Evolutionary conservation across 23 red algal species (phyloP).

Genomic region (Cyanidium caldarium): DNA sequence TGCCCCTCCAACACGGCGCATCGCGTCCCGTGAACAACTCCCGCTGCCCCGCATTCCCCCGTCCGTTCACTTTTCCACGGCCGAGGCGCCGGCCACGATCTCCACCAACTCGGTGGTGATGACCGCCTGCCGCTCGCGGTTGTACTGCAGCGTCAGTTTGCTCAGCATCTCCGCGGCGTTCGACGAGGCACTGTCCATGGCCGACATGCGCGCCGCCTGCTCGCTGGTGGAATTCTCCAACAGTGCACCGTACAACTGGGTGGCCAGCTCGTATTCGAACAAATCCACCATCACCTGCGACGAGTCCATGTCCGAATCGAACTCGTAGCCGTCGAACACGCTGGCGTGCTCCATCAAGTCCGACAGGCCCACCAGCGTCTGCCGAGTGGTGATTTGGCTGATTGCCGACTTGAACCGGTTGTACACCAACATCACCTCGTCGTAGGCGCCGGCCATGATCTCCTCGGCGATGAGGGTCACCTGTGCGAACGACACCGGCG

Average conservation of each 20-base stretch:
- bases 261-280: constrained; percentile 89
- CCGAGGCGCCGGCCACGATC: constrained; percentile 73
- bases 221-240: constrained; percentile 90
- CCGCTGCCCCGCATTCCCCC: too few relatives aligned
- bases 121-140: constrained; percentile 80
- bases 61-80: constrained; percentile 11
- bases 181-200: constrained; percentile 79
- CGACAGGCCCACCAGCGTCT: constrained; percentile 58
- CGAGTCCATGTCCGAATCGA: constrained; percentile 94
- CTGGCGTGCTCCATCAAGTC: constrained; percentile 56
- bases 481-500: constrained; percentile 76
- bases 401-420: constrained; percentile 93
- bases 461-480: constrained; percentile 87
- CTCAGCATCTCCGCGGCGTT: constrained; percentile 86
- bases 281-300: constrained; percentile 84
- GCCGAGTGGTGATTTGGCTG: constrained; percentile 35
- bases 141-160: constrained; percentile 71
- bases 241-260: constrained; percentile 65
- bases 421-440: constrained; percentile 64
- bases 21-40: too few relatives aligned
- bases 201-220: constrained; percentile 82
- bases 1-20: too few relatives aligned
- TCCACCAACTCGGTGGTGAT: constrained; percentile 91
- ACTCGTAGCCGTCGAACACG: constrained; percentile 86
- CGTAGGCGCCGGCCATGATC: constrained; percentile 50